Evolutionary conservation across 2,329 filamentous ascomycete genomes (phyloP), one percentile per base, ranked within the genome.

Genomic region (Cladosporium colombiae): DNA sequence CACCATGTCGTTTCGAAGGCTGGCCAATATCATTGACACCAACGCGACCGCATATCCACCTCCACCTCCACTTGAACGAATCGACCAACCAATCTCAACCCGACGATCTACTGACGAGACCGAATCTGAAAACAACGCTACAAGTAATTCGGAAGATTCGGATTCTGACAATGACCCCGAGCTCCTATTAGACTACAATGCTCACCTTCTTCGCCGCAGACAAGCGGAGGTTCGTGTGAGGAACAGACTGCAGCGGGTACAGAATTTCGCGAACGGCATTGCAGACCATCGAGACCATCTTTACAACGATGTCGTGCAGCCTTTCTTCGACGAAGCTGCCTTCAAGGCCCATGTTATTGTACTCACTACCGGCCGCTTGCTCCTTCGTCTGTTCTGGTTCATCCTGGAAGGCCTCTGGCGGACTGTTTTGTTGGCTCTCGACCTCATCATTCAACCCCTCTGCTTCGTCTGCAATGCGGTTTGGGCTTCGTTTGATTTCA

Each of bases 81-180:
- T 10, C 31, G 44, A 40, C 35, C 23, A 27, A 18, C 59, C 46
- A 27, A 62, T 52, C 11, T 18, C 59, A 18, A 3, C 21, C 29
- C 44, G 59, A 23, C 23, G n/a, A 31, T 16, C 29, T 8, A 37
- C 59, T 23, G 59, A 62, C 29, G 59, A 62, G 21, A 52, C 44
- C 11, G 58, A 52, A 11, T 25, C 44, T 8, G 58, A 61, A 4
- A 61, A 27, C 25, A 11, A 33, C 27, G 11, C 33, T 35, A 35
- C 33, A 35, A 21, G 10, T 21, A 4, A 3, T 6, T 35, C 44
- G 8, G 58, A 61, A 33, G 58, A 52, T 6, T 16, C 58, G 31
- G 56, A 18, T 18, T n/a, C 56, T 16, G 56, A 59, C 33, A 14
- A 59, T 46, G 37, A 18, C 37, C 2, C n/a, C 8, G 56, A 46